phyloP scores from a whole-genome alignment of 805 yeast species.

The Yamadazyma sp. region DNA sequence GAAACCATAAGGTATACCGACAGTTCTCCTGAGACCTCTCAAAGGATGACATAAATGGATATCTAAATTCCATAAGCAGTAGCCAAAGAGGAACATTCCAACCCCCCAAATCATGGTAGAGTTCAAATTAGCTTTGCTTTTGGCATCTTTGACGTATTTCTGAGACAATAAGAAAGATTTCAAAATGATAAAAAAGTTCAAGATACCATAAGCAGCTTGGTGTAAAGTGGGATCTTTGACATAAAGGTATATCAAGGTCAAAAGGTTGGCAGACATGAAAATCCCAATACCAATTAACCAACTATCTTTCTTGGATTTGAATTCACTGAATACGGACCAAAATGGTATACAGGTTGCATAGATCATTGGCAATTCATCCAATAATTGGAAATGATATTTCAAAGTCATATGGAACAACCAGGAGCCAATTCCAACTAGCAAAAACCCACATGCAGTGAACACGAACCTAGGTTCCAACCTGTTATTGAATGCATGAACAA shows the following conservation, averaged over 20 bases:
- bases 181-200: conserved; percentile 70
- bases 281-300: conserved; percentile 46
- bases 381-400: conserved; percentile 79
- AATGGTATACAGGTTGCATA: conserved; percentile 96
- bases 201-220: conserved; percentile 76
- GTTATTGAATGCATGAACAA: conserved; percentile 57
- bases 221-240: conserved; percentile 84
- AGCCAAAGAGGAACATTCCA: conserved; percentile 66
- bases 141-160: conserved; percentile 48
- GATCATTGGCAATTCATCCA: conserved; percentile 97
- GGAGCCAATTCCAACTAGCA: conserved; percentile 86
- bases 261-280: conserved; percentile 49
- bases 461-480: conserved; percentile 68
- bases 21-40: conserved; percentile 53
- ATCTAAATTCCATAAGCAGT: conserved; percentile 85
- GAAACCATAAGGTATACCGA: conserved; percentile 84
- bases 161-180: conserved; percentile 54
- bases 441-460: conserved; percentile 73
- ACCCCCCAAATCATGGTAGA: conserved; percentile 59
- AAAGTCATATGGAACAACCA: conserved; percentile 98
- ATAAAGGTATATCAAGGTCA: conserved; percentile 71
- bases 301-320: conserved; percentile 37
- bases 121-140: conserved; percentile 48
- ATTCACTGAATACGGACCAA: conserved; percentile 75
- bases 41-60: conserved; percentile 70